phyloP scores from a whole-genome alignment of 2,329 filamentous ascomycete genomes.

The Elsinoe necatrix region DNA sequence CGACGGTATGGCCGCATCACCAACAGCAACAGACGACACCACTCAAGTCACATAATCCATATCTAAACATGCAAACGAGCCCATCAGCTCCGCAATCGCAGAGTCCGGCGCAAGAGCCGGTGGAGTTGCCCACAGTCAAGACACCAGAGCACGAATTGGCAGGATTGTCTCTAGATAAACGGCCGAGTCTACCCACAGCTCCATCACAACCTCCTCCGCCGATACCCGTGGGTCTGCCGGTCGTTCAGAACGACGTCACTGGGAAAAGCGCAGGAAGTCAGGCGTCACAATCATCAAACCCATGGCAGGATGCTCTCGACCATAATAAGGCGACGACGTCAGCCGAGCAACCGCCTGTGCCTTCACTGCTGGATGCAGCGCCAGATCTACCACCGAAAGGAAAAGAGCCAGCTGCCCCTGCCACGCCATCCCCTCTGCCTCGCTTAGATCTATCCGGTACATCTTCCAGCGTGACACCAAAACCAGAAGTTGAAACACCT shows the following conservation, averaged over 20 bases:
- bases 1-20: constrained; percentile 12
- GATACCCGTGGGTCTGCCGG: neutral
- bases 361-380: neutral
- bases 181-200: neutral
- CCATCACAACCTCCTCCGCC: neutral
- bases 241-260: neutral
- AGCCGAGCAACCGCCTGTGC: neutral
- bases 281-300: constrained; percentile 19
- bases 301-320: constrained; percentile 18
- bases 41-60: constrained; percentile 38
- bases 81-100: constrained; percentile 21
- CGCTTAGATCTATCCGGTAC: neutral
- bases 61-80: constrained; percentile 31
- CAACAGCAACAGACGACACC: constrained; percentile 17
- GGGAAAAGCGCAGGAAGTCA: constrained; percentile 17
- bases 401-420: neutral
- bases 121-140: constrained; percentile 35
- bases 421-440: neutral
- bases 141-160: constrained; percentile 36
- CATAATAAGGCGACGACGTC: constrained; percentile 22
- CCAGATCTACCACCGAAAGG: constrained; percentile 10
- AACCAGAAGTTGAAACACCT: constrained; percentile 32
- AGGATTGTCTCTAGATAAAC: constrained; percentile 28
- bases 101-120: constrained; percentile 26
- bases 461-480: constrained; percentile 18